Evolutionary conservation across 192 early-diverging fungal species (phyloP).

Genomic region (Coemansia sp.): DNA sequence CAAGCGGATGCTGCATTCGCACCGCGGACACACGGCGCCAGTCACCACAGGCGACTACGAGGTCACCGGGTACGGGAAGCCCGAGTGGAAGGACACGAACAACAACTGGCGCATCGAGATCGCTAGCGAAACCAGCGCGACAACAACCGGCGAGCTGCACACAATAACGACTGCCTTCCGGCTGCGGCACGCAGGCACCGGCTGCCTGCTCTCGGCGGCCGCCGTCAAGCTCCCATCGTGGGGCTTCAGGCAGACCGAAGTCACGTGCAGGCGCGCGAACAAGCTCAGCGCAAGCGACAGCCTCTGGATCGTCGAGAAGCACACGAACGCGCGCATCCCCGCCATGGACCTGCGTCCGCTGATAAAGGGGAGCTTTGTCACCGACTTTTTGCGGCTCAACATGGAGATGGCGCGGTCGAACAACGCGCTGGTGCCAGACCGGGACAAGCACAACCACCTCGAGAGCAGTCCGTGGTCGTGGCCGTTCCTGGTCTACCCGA

Average conservation of each 20-base stretch:
- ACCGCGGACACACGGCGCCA: conserved; percentile 61
- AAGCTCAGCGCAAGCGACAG: conserved; percentile 8
- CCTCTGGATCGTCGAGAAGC: conserved; percentile 50
- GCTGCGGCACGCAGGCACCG: conserved; percentile 70
- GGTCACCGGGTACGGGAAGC: conserved; percentile 55
- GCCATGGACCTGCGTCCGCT: conserved; percentile 19
- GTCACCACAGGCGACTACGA: conserved; percentile 67
- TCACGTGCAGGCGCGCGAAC: conserved; percentile 81
- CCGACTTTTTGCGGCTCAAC: conserved; percentile 36
- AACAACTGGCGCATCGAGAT: conserved; percentile 61
- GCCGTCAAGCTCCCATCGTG: conserved; percentile 73
- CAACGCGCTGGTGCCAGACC: conserved; percentile 40
- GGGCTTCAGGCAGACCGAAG: conserved; percentile 82
- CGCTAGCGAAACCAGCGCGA: conserved; percentile 37
- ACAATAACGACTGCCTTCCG: conserved; percentile 61
- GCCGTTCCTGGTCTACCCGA: conserved; percentile 82
- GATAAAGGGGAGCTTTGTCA: conserved; percentile 14
- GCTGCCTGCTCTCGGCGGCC: conserved; percentile 75
- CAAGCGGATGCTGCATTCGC: conserved; percentile 59
- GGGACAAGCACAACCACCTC: conserved; percentile 53
- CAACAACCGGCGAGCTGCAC: conserved; percentile 47
- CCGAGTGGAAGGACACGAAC: conserved; percentile 59
- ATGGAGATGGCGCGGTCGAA: conserved; percentile 40
- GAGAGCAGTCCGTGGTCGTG: conserved; percentile 70
- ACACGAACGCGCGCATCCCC: conserved; percentile 15